Evolutionary conservation across 305 asterid genomes (phyloP).

Genomic region (Fraxinus ornus): DNA sequence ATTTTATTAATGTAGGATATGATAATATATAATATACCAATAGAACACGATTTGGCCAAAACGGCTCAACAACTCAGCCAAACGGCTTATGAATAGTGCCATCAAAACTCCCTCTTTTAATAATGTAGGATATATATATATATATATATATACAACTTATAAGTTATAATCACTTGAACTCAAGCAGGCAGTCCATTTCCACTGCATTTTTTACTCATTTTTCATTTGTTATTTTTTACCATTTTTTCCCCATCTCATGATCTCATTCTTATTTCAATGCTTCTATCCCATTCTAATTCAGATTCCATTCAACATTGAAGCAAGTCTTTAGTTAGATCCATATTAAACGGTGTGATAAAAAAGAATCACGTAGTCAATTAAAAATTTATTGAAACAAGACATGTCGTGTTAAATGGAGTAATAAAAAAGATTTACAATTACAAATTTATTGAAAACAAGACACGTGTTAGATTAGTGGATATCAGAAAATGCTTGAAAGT

Average conservation of each 20-base stretch:
- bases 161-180: too few relatives aligned
- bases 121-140: too few relatives aligned
- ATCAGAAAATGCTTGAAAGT: background rate
- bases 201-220: background rate
- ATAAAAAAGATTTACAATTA: background rate
- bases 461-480: background rate
- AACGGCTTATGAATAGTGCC: too few relatives aligned
- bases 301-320: conserved; percentile 11
- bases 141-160: too few relatives aligned
- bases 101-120: too few relatives aligned
- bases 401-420: too few relatives aligned
- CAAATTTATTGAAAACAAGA: background rate
- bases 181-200: background rate
- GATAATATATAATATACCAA: too few relatives aligned
- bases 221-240: background rate
- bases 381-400: background rate
- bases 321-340: background rate
- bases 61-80: too few relatives aligned
- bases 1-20: too few relatives aligned
- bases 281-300: conserved; percentile 30
- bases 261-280: conserved; percentile 28
- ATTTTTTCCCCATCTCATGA: conserved; percentile 14
- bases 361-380: background rate
- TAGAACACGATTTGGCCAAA: too few relatives aligned
- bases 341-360: too few relatives aligned